Conservation (phyloP, 2,329 filamentous ascomycete genomes). For the Lachnellula occidentalis region DNA sequence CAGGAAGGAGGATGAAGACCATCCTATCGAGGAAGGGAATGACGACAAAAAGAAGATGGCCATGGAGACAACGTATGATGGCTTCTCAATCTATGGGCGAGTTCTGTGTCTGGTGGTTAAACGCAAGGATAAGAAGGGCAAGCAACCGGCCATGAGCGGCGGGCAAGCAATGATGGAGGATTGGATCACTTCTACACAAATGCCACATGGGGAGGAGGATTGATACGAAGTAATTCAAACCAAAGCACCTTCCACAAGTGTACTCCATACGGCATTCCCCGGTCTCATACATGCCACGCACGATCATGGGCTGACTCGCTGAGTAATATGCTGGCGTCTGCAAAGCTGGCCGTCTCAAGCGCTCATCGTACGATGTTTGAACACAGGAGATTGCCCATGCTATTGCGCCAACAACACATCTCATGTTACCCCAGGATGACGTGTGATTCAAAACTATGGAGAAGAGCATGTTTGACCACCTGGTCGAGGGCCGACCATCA, state of each 20-base stretch:
- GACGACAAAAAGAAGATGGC: conserved; percentile 89
- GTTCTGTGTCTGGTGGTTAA: conserved; percentile 86
- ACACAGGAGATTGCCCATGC: conserved; percentile 1
- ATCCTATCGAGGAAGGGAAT: conserved; percentile 29
- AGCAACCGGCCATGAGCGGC: conserved; percentile 31
- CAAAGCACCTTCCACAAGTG: neutral
- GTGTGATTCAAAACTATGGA: conserved; percentile 1
- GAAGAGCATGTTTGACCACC: neutral
- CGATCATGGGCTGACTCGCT: conserved; percentile 1
- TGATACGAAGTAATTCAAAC: neutral
- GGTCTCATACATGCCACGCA: conserved; percentile 6
- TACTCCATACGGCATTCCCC: neutral
- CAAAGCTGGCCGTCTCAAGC: neutral
- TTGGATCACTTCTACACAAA: conserved; percentile 77
- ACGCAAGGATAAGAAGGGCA: conserved; percentile 55
- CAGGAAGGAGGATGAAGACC: conserved; percentile 34
- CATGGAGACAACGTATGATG: conserved; percentile 84
- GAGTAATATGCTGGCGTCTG: neutral
- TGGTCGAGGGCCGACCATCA: neutral
- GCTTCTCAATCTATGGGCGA: conserved; percentile 91
- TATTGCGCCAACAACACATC: neutral
- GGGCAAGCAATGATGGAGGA: conserved; percentile 75
- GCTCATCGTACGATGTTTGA: neutral
- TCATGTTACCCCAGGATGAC: conserved; percentile 4
- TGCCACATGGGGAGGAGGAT: conserved; percentile 34